Base-by-base conservation (phyloP, 2,329 filamentous ascomycete species). In the Myriosclerotinia scirpicola region DNA sequence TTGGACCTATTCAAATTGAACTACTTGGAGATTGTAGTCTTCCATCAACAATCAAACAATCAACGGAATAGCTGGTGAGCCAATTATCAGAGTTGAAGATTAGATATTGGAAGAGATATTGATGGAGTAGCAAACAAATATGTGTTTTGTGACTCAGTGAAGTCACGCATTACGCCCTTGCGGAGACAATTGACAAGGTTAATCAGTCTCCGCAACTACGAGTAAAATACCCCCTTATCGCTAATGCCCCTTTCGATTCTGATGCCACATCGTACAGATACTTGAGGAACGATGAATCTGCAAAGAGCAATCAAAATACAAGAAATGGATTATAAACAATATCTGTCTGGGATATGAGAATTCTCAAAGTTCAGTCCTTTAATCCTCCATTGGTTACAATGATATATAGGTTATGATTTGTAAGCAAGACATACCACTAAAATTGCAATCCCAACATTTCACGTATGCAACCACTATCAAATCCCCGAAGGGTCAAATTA, bases 211-310 rank as follows among this genome's bases (percentile, higher is more conserved):
- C 56, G 48, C 42, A 60, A 22, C 34, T 60, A 34, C 1, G 30
- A 34, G 30, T 6, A 34, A 34, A 36, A 11, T 20, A 22, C 26
- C 11, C 12, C 30, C 12, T 12, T 50, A n/a, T 60, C 42, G 56
- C 56, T 50, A 48, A 60, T 20, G 44, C 30, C 56, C 56, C 56
- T 60, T 61, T 61, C n/a, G 14, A 61, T 38, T 38, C 30, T 7
- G n/a, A 60, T 42, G 4, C 54, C 48, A 48, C 11, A 9, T 12
- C 12, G 30, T 34, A 30, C 38, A 56, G 22, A 30, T 30, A 11
- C 26, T 26, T 34, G 11, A 34, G 9, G 22, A 5, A 44, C 17
- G 55, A 34, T 15, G 38, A 58, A 6, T 42, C 11, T 58, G 30
- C 30, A 34, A 34, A 34, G 2, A 34, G 30, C 30, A 34, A 34